These are phyloP conservation scores for Phanerochaete carnosa DNA, from an alignment of 768 basidiomycete genomes.

Conservation along the genomic window DNA sequence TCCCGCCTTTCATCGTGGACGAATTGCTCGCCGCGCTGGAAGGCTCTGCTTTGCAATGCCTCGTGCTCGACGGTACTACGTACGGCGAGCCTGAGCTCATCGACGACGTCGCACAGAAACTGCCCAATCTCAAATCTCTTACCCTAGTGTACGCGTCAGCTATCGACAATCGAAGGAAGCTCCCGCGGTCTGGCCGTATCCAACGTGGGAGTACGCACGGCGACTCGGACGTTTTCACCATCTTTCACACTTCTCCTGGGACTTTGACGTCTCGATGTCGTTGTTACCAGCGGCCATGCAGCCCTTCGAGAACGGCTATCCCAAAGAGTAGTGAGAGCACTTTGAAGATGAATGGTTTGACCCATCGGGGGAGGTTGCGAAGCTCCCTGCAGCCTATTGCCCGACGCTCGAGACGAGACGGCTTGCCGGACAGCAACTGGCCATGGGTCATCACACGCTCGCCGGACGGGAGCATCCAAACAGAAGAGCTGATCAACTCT, in stretches of 20 bases:
- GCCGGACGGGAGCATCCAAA: background rate
- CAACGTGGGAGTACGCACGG: conserved; percentile 5
- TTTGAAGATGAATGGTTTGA: background rate
- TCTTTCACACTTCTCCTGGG: conserved; percentile 3
- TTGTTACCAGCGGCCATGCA: background rate
- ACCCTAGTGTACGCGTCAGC: background rate
- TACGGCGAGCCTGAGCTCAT: background rate
- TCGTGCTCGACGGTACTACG: background rate
- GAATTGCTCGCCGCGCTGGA: background rate
- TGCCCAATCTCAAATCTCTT: conserved; percentile 2
- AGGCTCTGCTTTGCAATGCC: background rate
- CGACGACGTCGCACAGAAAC: background rate
- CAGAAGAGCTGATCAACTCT: background rate
- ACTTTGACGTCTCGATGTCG: background rate
- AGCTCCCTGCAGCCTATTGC: background rate
- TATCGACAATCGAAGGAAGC: background rate
- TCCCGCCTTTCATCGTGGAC: background rate
- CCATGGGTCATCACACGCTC: background rate
- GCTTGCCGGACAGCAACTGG: background rate
- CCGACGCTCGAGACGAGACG: background rate
- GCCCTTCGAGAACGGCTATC: background rate
- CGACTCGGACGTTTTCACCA: background rate
- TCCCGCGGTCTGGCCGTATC: background rate
- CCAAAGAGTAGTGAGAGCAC: background rate
- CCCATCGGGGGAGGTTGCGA: background rate